A percentile compares a stretch with the other conserved stretches of the same genome.
Evolutionary conservation across 345 rosid genomes (phyloP).

Genomic region (Melaleuca quinquenervia): DNA sequence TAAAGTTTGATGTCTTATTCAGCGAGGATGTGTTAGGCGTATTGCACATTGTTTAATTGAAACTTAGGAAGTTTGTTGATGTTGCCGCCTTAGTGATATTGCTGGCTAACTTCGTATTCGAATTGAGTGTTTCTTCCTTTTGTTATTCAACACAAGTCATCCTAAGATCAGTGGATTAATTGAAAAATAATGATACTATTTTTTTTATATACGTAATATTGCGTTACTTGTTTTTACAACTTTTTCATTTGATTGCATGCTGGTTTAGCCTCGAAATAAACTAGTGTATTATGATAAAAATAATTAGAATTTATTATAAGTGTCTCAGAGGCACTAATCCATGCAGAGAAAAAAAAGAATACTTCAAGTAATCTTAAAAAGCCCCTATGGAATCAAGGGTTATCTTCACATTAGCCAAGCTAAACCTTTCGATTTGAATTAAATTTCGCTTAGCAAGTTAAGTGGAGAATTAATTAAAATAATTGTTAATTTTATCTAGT

Average conservation of each 20-base stretch:
- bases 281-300: neutral
- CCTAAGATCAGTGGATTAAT: neutral
- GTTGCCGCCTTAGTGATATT: neutral
- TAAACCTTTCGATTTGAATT: neutral
- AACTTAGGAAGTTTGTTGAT: neutral
- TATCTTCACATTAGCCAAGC: neutral
- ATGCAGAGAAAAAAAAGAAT: neutral
- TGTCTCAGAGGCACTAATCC: accelerated
- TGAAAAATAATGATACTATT: neutral
- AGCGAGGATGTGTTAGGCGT: neutral
- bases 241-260: neutral
- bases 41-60: neutral
- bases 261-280: neutral
- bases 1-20: neutral
- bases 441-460: too few relatives aligned
- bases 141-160: neutral
- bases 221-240: neutral
- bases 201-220: neutral
- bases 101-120: neutral
- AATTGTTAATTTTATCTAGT: too few relatives aligned
- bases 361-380: neutral
- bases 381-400: neutral
- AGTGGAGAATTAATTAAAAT: too few relatives aligned
- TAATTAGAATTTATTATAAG: neutral
- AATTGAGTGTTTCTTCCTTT: neutral